Base-by-base conservation (phyloP, 768 basidiomycete genomes). In the Termitomyces sp. region DNA sequence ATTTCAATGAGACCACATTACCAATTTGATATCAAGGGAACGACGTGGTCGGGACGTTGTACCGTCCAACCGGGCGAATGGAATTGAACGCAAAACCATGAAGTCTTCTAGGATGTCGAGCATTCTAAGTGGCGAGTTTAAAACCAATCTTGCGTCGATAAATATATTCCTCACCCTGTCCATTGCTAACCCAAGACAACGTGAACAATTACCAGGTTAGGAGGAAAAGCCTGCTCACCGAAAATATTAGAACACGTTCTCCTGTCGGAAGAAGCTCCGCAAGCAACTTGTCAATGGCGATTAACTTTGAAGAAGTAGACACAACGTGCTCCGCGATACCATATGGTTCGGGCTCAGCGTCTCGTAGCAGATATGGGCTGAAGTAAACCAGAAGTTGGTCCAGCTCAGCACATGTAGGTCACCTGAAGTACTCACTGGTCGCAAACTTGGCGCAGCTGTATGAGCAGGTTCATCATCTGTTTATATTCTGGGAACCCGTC, bases 361-460 rank as follows among this genome's bases (percentile, higher is more conserved):
- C 74, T 8, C 73, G 71, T 0, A 86, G 67, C 41, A 82, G 56
- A 62, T 84, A 86, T 14, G 84, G 84, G 58, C 83, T 41, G 43
- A 44, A 57, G 25, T 45, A 2, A 25, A 25, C 5, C 12, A 27
- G 25, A 25, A 16, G 19, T 44, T 5, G 25, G 23, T 54, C 31
- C 19, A 35, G 10, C 9, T 16, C 25, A 27, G 3, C 12, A 14
- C 9, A 25, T 14, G 5, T 19, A 40, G 4, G 19, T 53, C 34
- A 6, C 17, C 16, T 25, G 12, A 19, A 49, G 29, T 3, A 65
- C 82, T 32, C 60, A 83, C 81, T 89, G 87, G 63, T 87, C 85
- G 68, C 87, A 89, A 47, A 87, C 79, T 73, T 82, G 81, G 44
- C 87, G 77, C 11, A 90, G 72, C 68, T 89, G 87, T 75, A 89